Base-by-base conservation (phyloP, 495 filamentous ascomycete genomes). In the Daldinia vernicosa region DNA sequence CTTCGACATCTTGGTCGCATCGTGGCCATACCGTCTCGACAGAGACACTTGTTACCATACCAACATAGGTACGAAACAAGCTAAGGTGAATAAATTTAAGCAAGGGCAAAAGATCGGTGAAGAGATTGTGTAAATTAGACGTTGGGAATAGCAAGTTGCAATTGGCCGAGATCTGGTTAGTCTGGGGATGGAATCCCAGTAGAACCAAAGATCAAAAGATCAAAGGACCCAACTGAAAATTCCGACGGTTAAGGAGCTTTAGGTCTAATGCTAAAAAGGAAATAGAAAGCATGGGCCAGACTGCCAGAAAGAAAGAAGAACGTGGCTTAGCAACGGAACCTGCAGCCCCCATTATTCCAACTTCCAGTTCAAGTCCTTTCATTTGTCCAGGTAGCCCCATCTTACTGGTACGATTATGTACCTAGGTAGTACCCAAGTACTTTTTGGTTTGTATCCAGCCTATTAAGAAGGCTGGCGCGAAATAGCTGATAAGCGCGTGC, bases 91-190 rank as follows among this genome's bases (percentile, higher is more conserved):
- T 30, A 17, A 28, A 15, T 17, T 53, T n/a, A 26, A 28, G 63
- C 60, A 71, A 68, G 54, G 66, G 71, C 33, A 62, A 76, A 76
- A 51, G 52, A 74, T 74, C 74, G 72, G 74, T 76, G 74, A 70
- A 75, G 71, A 70, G 60, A 66, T 63, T 56, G 27, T 17, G 53
- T 6, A 67, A 72, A 76, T 76, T 72, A 68, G 55, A 69, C 27
- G 53, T 63, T 64, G 61, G 56, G 33, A 60, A 65, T 52, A 70
- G 54, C 33, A 33, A 66, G 54, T 55, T 61, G 19, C 37, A 60
- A 76, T 75, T 72, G 72, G 72, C 51, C 53, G 55, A 71, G 57
- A 67, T 76, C 53, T 66, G 65, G 65, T 53, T 53, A 28, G 51
- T 56, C 53, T 3, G 53, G 53, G 60, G 71, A 51, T 66, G 52